Conservation (phyloP, 1,284 basidiomycete species). For the Ustilago curta region DNA sequence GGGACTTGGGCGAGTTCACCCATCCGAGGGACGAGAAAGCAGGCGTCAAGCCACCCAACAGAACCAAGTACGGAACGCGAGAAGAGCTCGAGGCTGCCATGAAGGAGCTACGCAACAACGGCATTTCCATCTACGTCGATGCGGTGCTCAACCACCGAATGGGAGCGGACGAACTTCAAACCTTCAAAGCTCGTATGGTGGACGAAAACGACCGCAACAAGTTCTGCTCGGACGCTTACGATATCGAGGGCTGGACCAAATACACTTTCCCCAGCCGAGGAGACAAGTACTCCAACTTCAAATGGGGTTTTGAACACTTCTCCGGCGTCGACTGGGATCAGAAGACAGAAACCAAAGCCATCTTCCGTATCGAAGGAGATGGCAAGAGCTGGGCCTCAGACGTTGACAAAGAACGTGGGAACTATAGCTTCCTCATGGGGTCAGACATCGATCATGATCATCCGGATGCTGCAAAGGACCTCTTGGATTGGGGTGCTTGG, state of each 20-base stretch:
- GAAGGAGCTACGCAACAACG: constrained; percentile 70
- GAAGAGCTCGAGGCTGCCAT: constrained; percentile 82
- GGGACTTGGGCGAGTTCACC: constrained; percentile 81
- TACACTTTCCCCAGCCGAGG: constrained; percentile 85
- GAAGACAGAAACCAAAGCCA: constrained; percentile 75
- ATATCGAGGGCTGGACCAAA: constrained; percentile 69
- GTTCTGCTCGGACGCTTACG: constrained; percentile 39
- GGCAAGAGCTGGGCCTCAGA: constrained; percentile 72
- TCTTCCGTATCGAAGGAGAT: constrained; percentile 73
- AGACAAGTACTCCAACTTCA: constrained; percentile 75
- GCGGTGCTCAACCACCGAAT: constrained; percentile 73
- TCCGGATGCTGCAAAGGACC: constrained; percentile 75
- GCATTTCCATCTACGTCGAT: constrained; percentile 71
- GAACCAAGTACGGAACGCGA: constrained; percentile 91
- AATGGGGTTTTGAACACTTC: constrained; percentile 70
- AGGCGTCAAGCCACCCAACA: constrained; percentile 64
- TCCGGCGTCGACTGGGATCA: constrained; percentile 88
- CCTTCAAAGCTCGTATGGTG: constrained; percentile 71
- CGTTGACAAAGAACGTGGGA: constrained; percentile 70
- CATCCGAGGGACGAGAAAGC: constrained; percentile 79
- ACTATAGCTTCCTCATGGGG: constrained; percentile 71
- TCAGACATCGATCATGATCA: constrained; percentile 81
- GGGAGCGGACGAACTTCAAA: constrained; percentile 84
- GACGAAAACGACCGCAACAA: constrained; percentile 51
- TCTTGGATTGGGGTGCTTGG: constrained; percentile 76